phyloP scores from a whole-genome alignment of 208 protist genomes.

The Acanthamoeba castellanii region DNA sequence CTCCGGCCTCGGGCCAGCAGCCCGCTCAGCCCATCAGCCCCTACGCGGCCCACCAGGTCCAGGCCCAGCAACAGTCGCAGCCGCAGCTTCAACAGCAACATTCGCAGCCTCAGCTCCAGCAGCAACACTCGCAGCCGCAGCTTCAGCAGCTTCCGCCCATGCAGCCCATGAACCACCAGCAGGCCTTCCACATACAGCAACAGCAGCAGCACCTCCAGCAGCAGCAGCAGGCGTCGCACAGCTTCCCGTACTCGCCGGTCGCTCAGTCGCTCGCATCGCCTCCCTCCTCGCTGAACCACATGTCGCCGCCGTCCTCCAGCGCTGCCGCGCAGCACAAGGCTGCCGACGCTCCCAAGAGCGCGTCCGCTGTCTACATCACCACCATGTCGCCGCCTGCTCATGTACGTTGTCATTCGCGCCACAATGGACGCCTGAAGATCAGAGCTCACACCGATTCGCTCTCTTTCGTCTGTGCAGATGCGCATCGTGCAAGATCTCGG shows the following conservation, averaged over 20 bases:
- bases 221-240: neutral
- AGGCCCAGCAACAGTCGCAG: neutral
- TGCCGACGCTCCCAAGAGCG: neutral
- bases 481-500: slow-evolving; percentile 50
- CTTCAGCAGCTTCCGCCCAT: neutral
- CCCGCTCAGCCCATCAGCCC: slow-evolving; percentile 8
- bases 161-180: neutral
- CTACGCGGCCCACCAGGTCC: neutral
- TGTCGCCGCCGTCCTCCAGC: neutral
- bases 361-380: slow-evolving; percentile 27
- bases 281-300: neutral
- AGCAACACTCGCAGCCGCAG: neutral
- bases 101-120: neutral
- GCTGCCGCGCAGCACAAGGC: neutral
- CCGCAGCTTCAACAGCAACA: neutral
- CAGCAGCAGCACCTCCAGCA: neutral
- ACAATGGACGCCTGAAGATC: neutral
- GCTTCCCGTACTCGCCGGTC: neutral
- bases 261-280: neutral
- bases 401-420: neutral
- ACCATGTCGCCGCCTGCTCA: slow-evolving; percentile 56
- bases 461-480: slow-evolving; percentile 10
- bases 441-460: neutral
- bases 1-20: neutral
- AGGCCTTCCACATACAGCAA: neutral